phyloP scores from a whole-genome alignment of 192 early-diverging fungal species.

The Rhizophagus prolifer region DNA sequence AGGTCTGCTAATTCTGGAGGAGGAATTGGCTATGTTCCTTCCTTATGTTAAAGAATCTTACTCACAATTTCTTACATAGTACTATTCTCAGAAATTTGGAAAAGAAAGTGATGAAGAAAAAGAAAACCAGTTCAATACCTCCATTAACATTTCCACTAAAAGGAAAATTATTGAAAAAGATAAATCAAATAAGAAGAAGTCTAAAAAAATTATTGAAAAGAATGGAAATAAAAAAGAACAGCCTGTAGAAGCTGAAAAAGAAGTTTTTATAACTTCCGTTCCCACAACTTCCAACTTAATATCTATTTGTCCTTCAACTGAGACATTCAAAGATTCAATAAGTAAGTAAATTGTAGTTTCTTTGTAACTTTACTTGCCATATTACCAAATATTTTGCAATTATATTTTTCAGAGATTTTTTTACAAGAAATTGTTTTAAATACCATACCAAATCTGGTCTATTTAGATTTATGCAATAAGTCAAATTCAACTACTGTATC shows the following conservation, averaged over 20 bases:
- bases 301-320: too few relatives aligned
- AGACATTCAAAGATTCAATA: not conserved
- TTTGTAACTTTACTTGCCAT: not conserved
- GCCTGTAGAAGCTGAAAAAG: too few relatives aligned
- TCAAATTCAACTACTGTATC: not conserved
- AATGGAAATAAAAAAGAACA: not conserved
- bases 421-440: constrained; percentile 1
- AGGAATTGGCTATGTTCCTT: too few relatives aligned
- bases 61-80: not conserved
- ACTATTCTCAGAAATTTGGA: not conserved
- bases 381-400: too few relatives aligned
- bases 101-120: not conserved
- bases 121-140: not conserved
- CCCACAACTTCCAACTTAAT: too few relatives aligned
- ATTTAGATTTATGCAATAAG: not conserved
- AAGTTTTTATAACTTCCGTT: too few relatives aligned
- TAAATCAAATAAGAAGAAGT: constrained; percentile 1
- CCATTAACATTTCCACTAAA: not conserved
- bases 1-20: too few relatives aligned
- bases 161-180: not conserved
- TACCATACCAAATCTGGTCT: constrained; percentile 4
- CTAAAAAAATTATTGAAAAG: not conserved
- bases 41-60: constrained; percentile 1
- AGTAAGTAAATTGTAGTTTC: not conserved
- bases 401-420: not conserved